phyloP scores from a whole-genome alignment of 768 basidiomycete genomes.

The Dentipellis fragilis region DNA sequence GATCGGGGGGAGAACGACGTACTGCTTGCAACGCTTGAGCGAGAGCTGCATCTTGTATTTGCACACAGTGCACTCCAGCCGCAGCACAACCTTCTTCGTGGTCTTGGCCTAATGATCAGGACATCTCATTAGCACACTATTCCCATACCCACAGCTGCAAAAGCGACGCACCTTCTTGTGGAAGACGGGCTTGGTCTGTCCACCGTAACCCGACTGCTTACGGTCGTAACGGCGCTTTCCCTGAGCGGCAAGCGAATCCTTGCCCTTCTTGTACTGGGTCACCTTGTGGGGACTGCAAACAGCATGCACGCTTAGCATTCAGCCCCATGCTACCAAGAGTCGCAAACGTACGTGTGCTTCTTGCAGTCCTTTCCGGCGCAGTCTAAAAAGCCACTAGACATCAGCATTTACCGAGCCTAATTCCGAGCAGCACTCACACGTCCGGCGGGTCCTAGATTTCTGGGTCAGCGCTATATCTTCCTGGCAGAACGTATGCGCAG shows the following conservation, averaged over 20 bases:
- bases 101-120: slow-evolving; percentile 67
- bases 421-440: slow-evolving; percentile 55
- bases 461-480: not conserved
- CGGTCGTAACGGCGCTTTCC: slow-evolving; percentile 99
- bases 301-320: slow-evolving; percentile 9
- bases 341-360: slow-evolving; percentile 83
- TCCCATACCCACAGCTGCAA: not conserved
- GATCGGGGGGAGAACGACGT: slow-evolving; percentile 25
- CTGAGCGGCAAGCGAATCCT: slow-evolving; percentile 95
- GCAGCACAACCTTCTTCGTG: slow-evolving; percentile 98
- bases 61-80: slow-evolving; percentile 96
- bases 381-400: slow-evolving; percentile 30
- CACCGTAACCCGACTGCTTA: slow-evolving; percentile 98
- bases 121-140: not conserved
- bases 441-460: slow-evolving; percentile 74
- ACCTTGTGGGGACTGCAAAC: slow-evolving; percentile 87
- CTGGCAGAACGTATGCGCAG: not conserved
- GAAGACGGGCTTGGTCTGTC: slow-evolving; percentile 99
- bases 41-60: slow-evolving; percentile 96
- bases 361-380: slow-evolving; percentile 97
- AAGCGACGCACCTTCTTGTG: slow-evolving; percentile 87
- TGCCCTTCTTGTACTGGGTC: slow-evolving; percentile 99
- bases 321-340: not conserved
- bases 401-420: slow-evolving; percentile 9
- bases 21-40: slow-evolving; percentile 99